phyloP scores from a whole-genome alignment of 805 yeast species.

The Pachysolen tannophilus region DNA sequence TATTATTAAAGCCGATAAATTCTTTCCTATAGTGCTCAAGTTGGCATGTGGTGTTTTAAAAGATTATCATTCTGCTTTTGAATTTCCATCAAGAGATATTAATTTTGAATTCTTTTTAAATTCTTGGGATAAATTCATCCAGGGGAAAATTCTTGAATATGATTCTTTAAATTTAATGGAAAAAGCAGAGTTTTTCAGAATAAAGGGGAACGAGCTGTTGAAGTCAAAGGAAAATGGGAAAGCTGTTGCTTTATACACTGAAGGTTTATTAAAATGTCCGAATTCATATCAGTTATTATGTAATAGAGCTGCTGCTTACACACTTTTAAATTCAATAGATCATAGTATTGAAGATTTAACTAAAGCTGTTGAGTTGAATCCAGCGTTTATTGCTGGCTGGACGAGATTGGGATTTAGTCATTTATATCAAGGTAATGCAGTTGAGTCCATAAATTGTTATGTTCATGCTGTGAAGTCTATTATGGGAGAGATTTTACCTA shows the following conservation, averaged over 20 bases:
- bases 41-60: slow-evolving; percentile 1
- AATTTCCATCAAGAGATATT: background rate
- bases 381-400: slow-evolving; percentile 29
- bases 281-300: slow-evolving; percentile 24
- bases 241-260: slow-evolving; percentile 29
- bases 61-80: background rate
- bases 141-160: background rate
- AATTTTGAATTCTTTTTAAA: background rate
- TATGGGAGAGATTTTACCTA: slow-evolving; percentile 2
- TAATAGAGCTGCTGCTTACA: slow-evolving; percentile 33
- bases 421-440: slow-evolving; percentile 27
- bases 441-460: slow-evolving; percentile 27
- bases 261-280: slow-evolving; percentile 26
- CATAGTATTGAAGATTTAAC: slow-evolving; percentile 28
- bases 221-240: slow-evolving; percentile 18
- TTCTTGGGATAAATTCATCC: background rate
- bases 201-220: slow-evolving; percentile 21
- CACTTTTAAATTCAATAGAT: slow-evolving; percentile 24
- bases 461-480: slow-evolving; percentile 22
- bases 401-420: slow-evolving; percentile 28
- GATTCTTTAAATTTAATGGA: background rate
- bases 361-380: slow-evolving; percentile 22
- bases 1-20: background rate
- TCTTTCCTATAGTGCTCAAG: background rate
- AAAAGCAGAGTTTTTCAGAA: slow-evolving; percentile 11